Base-by-base conservation (phyloP, 2,329 filamentous ascomycete genomes). In the Aspergillus sp. region DNA sequence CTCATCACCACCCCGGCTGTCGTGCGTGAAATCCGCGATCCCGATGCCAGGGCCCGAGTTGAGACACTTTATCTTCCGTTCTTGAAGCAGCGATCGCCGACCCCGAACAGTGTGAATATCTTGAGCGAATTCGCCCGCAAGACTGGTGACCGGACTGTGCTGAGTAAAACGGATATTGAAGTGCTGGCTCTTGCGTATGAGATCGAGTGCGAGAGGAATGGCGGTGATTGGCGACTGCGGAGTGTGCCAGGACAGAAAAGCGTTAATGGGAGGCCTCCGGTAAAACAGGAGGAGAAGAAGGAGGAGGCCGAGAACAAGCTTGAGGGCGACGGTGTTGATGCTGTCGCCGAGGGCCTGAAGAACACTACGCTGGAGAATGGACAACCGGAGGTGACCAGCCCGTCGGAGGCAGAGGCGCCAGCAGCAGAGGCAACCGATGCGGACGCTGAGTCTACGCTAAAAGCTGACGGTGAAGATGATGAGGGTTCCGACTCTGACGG, bases 101-200 rank as follows among this genome's bases (percentile, higher is more conserved):
- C 72, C 2, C 81, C 87, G 1, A 82, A 82, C 42, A 96, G 88
- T 56, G 71, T 96, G 53, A 85, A 84, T 60, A 77, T 91, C 49
- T 79, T 96, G 3, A 82, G 81, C 42, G 85, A 87, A 48, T 97
- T 97, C 72, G 87, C 93, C 40, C 80, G 87, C 46, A 85, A 82
- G 64, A 97, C 93, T 0, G 93, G 93, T 46, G 93, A 98, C 66
- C 76, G 90, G 52, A 80, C 85, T 7, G 91, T 96, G 1, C 73
- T 98, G 48, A 96, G 90, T 69, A 82, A 79, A 62, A 86, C 89
- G 1, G 93, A 98, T 81, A 73, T 97, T 50, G 86, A 94, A 56
- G 78, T 98, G 36, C 73, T 97, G 60, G 93, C 91, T 6, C 73
- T 98, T 47, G 86, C 88, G 1, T 97, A 97, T 65, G 93, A 98